Conservation (phyloP, 140 eudicot species). For the Bidens hawaiensis region DNA sequence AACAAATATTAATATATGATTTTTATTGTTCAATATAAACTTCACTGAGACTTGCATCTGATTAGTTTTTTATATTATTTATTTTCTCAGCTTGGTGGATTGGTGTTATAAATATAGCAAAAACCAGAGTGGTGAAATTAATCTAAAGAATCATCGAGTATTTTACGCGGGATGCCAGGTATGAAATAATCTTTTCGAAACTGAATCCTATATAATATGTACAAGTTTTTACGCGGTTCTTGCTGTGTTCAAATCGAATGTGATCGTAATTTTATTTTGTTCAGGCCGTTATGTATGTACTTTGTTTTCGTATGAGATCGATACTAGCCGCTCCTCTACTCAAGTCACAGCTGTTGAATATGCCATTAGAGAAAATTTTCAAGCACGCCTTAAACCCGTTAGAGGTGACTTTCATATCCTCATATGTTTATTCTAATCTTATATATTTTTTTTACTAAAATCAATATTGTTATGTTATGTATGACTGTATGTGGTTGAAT, state of each 20-base stretch:
- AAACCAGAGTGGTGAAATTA: slow-evolving; percentile 38
- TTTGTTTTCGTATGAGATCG: slow-evolving; percentile 89
- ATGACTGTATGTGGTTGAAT: not conserved
- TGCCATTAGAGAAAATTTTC: slow-evolving; percentile 59
- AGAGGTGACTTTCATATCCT: slow-evolving; percentile 45
- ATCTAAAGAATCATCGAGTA: slow-evolving; percentile 71
- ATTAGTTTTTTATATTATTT: slow-evolving; percentile 3
- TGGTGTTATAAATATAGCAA: slow-evolving; percentile 72
- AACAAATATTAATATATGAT: not conserved
- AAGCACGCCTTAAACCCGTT: slow-evolving; percentile 72
- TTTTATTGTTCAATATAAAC: not conserved
- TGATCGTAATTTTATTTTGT: slow-evolving; percentile 4
- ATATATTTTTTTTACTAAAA: too few species aligned
- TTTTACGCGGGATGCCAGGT: slow-evolving; percentile 96
- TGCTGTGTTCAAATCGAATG: too few species aligned
- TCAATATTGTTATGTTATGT: too few species aligned
- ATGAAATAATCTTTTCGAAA: slow-evolving; percentile 1
- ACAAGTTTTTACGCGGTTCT: too few species aligned
- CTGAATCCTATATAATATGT: too few species aligned
- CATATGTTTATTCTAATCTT: not conserved
- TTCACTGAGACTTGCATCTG: slow-evolving; percentile 3
- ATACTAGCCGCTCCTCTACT: slow-evolving; percentile 45
- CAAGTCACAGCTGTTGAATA: slow-evolving; percentile 40
- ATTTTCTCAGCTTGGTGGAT: slow-evolving; percentile 56
- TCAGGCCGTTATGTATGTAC: slow-evolving; percentile 86